These are phyloP conservation scores for Lactarius akahatsu DNA, from an alignment of 768 basidiomycete genomes.

Conservation along the genomic window DNA sequence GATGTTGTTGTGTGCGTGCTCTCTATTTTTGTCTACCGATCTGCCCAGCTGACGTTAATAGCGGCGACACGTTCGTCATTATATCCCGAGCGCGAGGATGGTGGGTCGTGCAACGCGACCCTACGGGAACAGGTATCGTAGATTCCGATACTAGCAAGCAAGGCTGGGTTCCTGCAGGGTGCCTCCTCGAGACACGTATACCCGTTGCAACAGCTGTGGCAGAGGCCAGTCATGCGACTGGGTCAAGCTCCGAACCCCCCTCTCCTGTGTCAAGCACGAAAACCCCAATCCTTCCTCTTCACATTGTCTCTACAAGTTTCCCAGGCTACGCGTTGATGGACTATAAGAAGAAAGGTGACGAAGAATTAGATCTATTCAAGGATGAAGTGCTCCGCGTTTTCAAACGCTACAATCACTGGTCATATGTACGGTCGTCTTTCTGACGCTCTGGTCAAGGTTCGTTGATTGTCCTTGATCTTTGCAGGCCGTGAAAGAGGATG, in stretches of 20 bases:
- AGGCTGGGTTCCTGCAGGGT: conserved; percentile 98
- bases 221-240: conserved; percentile 70
- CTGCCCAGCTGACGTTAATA: conserved; percentile 34
- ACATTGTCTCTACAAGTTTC: conserved; percentile 97
- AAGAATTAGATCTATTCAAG: conserved; percentile 86
- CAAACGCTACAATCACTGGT: conserved; percentile 98
- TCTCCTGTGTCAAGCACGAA: conserved; percentile 39
- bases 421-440: conserved; percentile 58
- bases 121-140: conserved; percentile 75
- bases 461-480: conserved; percentile 21
- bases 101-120: conserved; percentile 99
- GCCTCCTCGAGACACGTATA: conserved; percentile 87
- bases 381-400: conserved; percentile 90
- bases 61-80: conserved; percentile 92
- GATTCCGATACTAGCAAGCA: conserved; percentile 77
- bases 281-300: conserved; percentile 83
- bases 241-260: conserved; percentile 37
- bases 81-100: conserved; percentile 93
- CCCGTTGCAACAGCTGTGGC: conserved; percentile 87
- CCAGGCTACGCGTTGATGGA: conserved; percentile 97
- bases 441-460: conserved; percentile 17
- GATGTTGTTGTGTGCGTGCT: conserved; percentile 88
- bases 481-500: conserved; percentile 90
- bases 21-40: conserved; percentile 25
- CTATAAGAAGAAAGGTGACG: conserved; percentile 89